Evolutionary conservation across 2,329 filamentous ascomycete genomes (phyloP).

Genomic region (Periglandula ipomoeae): DNA sequence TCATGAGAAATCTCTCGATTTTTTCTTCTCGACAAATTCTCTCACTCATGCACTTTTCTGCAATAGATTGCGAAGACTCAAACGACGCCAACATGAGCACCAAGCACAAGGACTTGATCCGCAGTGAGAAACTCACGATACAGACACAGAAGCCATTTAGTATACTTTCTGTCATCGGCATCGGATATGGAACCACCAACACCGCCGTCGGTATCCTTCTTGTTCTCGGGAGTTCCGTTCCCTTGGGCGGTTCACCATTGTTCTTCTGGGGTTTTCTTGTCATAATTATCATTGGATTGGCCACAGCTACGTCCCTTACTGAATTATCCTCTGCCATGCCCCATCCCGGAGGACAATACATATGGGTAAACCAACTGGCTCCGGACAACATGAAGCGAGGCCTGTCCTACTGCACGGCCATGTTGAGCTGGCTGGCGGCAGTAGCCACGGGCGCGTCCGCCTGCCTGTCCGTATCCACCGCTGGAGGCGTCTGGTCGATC

Average conservation of each 20-base stretch:
- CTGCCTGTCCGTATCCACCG: conserved; percentile 15
- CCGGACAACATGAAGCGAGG: conserved; percentile 9
- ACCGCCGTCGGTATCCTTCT: conserved; percentile 16
- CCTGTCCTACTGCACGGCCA: conserved; percentile 16
- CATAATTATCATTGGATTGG: conserved; percentile 16
- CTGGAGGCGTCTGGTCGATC: conserved; percentile 17
- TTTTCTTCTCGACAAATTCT: neutral
- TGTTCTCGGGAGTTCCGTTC: conserved; percentile 14
- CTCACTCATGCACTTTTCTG: neutral
- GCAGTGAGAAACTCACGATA: conserved; percentile 11
- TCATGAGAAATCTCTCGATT: neutral
- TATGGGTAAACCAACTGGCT: conserved; percentile 17
- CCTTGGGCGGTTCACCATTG: conserved; percentile 16
- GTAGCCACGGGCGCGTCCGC: conserved; percentile 17
- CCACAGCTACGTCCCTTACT: conserved; percentile 17
- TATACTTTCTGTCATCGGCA: conserved; percentile 17
- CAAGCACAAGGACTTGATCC: conserved; percentile 4
- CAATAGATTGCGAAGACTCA: neutral
- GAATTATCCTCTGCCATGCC: conserved; percentile 21
- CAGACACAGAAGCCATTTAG: conserved; percentile 23
- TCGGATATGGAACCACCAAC: conserved; percentile 18
- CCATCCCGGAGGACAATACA: conserved; percentile 19
- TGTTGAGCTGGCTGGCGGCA: conserved; percentile 19
- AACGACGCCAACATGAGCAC: neutral
- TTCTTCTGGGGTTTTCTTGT: conserved; percentile 19